Evolutionary conservation across 2,329 filamentous ascomycete genomes (phyloP), one percentile per base, ranked within the genome.

Genomic region (Paraphoma chrysanthemicola): DNA sequence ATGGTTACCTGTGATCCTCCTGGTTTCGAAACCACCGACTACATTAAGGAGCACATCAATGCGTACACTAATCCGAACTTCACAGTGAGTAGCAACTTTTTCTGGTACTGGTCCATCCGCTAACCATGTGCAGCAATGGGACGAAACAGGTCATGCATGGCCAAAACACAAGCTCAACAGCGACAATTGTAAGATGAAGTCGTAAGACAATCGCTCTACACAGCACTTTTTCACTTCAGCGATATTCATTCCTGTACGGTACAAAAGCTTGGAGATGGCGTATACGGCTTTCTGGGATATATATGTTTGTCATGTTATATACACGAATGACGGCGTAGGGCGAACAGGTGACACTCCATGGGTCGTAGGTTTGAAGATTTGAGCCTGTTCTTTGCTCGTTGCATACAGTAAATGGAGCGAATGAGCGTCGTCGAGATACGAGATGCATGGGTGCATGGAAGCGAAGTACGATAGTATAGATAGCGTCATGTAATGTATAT

Each of bases 1-100:
- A 73, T 77, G 54, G 75, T 85, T 16, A 86, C 83, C 11, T 86
- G 84, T 67, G 84, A 86, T 69, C 84, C 83, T 7, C 79, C 79
- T 1, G 83, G 82, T 3, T 84, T 81, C 57, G 80, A 82, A 57
- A 84, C 82, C 2, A 84, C 82, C 0, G 64, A 81, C 51, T 84
- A 84, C 54, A 83, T 84, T 63, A 72, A 75, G 50, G 69, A 79
- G 23, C 82, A 83, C 58, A 75, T 77, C 0, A 71, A 72, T 44
- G 79, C 82, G 18, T 84, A 83, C 60, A 79, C 74, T 36, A 83
- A 84, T 65, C 74, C 78, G 0, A 85, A 86, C 62, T 60, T 80
- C 1, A 85, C 83, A 10, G 80, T 82, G 66, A 75, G 81, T 77
- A 5, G 1, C 2, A 11, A 3, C 14, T 23, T 23, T 23, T 5